Percentiles rank a stretch among this genome's conserved stretches.
Conservation (phyloP, 176 grass and related monocot species). For the Oryza brachyantha region DNA sequence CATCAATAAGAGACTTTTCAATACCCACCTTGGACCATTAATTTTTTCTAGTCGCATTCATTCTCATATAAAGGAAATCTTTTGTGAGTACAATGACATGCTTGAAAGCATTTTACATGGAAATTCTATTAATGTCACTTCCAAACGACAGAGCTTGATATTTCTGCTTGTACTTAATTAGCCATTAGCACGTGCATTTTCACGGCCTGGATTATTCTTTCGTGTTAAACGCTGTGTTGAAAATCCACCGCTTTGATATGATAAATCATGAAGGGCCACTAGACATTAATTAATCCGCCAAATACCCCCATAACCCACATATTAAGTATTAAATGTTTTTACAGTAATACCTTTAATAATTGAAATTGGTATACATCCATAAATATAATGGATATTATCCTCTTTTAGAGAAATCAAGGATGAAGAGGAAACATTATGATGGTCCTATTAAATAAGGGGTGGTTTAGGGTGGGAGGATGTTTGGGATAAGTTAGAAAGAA, state of each 20-base stretch:
- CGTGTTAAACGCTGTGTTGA: not conserved
- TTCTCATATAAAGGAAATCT: not conserved
- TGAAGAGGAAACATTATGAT: no score
- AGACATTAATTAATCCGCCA: no score
- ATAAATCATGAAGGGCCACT: no score
- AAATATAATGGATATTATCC: no score
- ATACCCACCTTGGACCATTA: not conserved
- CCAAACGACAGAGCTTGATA: not conserved
- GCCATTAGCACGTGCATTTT: not conserved
- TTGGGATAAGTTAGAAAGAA: no score
- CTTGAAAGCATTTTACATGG: not conserved
- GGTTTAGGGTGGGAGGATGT: no score
- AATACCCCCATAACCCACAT: no score
- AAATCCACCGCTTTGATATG: not conserved
- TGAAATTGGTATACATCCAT: not conserved
- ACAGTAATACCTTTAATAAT: not conserved
- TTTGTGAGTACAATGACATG: not conserved
- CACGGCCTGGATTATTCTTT: not conserved
- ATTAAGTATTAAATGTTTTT: not conserved
- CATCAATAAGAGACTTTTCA: not conserved
- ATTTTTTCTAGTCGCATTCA: not conserved
- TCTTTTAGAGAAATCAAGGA: no score
- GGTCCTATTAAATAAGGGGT: no score
- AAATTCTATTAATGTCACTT: not conserved
- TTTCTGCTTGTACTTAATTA: not conserved